These are phyloP conservation scores for Echeveria elegans DNA, from an alignment of 164 flowering plant species.

Conservation along the genomic window DNA sequence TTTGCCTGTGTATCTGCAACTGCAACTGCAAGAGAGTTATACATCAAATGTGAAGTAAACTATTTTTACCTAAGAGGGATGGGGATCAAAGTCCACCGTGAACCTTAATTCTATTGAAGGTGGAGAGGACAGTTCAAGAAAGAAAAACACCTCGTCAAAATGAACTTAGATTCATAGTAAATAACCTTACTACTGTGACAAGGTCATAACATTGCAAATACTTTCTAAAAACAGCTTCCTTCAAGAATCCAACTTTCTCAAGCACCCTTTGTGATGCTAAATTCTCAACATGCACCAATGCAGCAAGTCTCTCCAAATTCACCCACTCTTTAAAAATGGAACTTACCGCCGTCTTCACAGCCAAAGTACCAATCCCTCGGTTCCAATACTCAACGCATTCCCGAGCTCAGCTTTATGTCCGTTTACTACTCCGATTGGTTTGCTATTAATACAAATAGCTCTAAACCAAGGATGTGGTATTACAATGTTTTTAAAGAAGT, in stretches of 20 bases:
- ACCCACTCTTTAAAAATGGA: not conserved
- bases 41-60: no score
- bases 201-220: not conserved
- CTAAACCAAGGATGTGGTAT: conserved; percentile 56
- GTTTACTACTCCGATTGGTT: conserved; percentile 37
- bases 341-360: not conserved
- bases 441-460: conserved; percentile 48
- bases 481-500: no score
- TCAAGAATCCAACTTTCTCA: not conserved
- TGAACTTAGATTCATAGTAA: no score
- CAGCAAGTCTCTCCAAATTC: not conserved
- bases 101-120: no score
- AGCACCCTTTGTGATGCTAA: not conserved
- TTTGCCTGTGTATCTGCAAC: no score
- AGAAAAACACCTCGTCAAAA: no score
- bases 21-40: no score
- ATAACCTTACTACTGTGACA: no score
- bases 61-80: no score
- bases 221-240: not conserved
- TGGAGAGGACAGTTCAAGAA: no score
- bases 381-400: conserved; percentile 20
- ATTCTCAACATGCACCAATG: not conserved
- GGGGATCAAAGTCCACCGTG: no score
- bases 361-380: not conserved
- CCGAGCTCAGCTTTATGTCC: conserved; percentile 49